Percentiles rank a stretch among this genome's conserved stretches.
Evolutionary conservation across 2,329 filamentous ascomycete species (phyloP).

Genomic region (Anisogramma anomala): DNA sequence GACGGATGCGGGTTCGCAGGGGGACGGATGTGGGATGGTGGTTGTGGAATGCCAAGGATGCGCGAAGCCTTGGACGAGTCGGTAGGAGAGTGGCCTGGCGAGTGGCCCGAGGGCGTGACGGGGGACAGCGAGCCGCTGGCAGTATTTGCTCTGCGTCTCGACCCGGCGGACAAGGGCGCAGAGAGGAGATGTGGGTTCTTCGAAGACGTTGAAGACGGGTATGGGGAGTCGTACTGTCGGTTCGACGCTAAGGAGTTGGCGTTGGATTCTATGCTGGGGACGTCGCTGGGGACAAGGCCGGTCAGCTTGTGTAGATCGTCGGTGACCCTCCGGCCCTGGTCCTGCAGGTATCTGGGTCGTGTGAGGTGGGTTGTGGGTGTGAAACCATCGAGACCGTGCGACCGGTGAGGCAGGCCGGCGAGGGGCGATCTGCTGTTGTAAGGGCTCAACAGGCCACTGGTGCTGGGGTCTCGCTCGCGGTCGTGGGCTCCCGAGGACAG

Average conservation of each 20-base stretch:
- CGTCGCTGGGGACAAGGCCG: constrained; percentile 17
- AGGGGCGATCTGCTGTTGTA: constrained; percentile 15
- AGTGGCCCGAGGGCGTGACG: too few relatives aligned
- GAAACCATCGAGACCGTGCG: constrained; percentile 11
- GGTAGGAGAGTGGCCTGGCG: constrained; percentile 8
- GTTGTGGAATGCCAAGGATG: background rate
- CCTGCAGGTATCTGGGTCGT: constrained; percentile 10
- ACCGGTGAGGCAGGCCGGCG: constrained; percentile 12
- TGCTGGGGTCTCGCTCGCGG: constrained; percentile 12
- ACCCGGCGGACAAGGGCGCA: constrained; percentile 6
- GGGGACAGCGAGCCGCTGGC: constrained; percentile 14
- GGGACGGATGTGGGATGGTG: constrained; percentile 2
- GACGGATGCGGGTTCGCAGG: background rate
- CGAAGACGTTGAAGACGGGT: constrained; percentile 3
- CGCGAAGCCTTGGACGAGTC: constrained; percentile 2
- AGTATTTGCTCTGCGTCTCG: constrained; percentile 12
- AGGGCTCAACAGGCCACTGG: constrained; percentile 12
- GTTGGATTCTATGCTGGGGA: constrained; percentile 13
- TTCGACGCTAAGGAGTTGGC: constrained; percentile 14
- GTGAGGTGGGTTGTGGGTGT: constrained; percentile 6
- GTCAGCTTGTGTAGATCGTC: constrained; percentile 14
- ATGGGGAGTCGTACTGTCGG: constrained; percentile 11
- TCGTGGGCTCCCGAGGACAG: constrained; percentile 12
- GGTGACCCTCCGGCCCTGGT: constrained; percentile 6
- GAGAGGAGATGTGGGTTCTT: constrained; percentile 9